Evolutionary conservation across 2,329 filamentous ascomycete species (phyloP), one percentile per base, ranked within the genome.

Genomic region (Dryadomyces quercivorus): DNA sequence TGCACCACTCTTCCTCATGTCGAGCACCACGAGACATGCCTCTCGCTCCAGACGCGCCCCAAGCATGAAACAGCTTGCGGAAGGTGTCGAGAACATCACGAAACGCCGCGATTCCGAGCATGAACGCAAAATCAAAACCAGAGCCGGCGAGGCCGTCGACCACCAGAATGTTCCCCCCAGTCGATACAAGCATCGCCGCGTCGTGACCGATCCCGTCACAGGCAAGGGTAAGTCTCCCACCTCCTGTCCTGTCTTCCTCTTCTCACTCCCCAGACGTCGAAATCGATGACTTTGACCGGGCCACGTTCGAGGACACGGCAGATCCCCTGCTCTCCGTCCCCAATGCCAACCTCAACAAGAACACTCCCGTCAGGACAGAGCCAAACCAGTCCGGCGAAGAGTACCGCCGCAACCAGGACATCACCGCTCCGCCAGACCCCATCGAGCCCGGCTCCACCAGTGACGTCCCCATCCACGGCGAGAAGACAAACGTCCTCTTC

Each of bases 401-500:
- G 59, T 96, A 97, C 68, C 87, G 86, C 59, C 66, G 85, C 55
- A 87, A 83, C 10, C 92, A 96, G 69, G 92, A 97, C 69, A 75
- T 95, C 55, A 95, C 89, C 0, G 88, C 92, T 0, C 92, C 92
- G 2, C 92, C 92, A 1, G 91, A 94, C 60, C 92, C 92, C 0
- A 75, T 95, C 20, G 83, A 84, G 16, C 78, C 84, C 55, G 88
- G 89, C 22, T 82, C 85, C 38, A 97, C 92, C 0, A 91, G 88
- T 26, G 93, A 97, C 68, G 90, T 97, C 1, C 93, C 93, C 3
- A 95, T 97, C 56, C 87, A 91, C 64, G 92, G 91, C 63, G 92
- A 97, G 66, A 96, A 93, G 77, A 97, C 93, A 3, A 96, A 95
- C 59, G 84, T 97, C 18, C 77, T 96, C 34, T 97, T 97, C 69